A percentile compares a stretch with the other conserved stretches of the same genome.
Evolutionary conservation across 768 basidiomycete genomes (phyloP).

Genomic region (Imleria badia): DNA sequence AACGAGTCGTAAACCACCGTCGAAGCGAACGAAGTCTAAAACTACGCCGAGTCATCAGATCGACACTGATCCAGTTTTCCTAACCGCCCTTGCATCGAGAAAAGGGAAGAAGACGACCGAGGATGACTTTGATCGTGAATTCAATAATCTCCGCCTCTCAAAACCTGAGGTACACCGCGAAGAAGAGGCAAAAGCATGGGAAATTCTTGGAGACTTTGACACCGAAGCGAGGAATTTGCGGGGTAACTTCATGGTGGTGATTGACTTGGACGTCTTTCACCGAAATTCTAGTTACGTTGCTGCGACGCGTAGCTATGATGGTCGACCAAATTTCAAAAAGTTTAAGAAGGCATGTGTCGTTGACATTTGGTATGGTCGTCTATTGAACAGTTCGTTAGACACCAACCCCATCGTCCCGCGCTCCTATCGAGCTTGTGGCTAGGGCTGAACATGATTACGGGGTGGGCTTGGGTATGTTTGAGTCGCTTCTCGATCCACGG

Average conservation of each 20-base stretch:
- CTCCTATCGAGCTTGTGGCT: slow-evolving; percentile 51
- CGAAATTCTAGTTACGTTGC: slow-evolving; percentile 27
- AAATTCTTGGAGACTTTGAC: slow-evolving; percentile 62
- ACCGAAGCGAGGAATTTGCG: slow-evolving; percentile 53
- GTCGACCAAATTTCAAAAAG: slow-evolving; percentile 70
- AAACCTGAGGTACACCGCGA: slow-evolving; percentile 55
- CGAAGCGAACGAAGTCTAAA: slow-evolving; percentile 12
- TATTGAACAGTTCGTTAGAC: slow-evolving; percentile 24
- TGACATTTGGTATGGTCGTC: slow-evolving; percentile 6
- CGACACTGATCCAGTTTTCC: slow-evolving; percentile 67
- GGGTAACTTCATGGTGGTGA: slow-evolving; percentile 80
- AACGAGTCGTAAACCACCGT: neutral
- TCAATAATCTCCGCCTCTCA: slow-evolving; percentile 72
- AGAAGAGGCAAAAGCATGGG: slow-evolving; percentile 56
- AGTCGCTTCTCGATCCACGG: neutral
- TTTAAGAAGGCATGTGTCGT: slow-evolving; percentile 61
- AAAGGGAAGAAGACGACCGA: slow-evolving; percentile 61
- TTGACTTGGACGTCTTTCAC: slow-evolving; percentile 58
- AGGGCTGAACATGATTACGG: slow-evolving; percentile 55
- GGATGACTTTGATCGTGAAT: slow-evolving; percentile 75
- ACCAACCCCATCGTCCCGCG: slow-evolving; percentile 21
- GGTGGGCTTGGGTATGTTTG: slow-evolving; percentile 45
- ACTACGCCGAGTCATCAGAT: slow-evolving; percentile 4
- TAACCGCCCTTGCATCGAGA: slow-evolving; percentile 71
- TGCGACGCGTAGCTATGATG: slow-evolving; percentile 41